Conservation (phyloP, 2,329 filamentous ascomycete species). For the Fusarium sp. region DNA sequence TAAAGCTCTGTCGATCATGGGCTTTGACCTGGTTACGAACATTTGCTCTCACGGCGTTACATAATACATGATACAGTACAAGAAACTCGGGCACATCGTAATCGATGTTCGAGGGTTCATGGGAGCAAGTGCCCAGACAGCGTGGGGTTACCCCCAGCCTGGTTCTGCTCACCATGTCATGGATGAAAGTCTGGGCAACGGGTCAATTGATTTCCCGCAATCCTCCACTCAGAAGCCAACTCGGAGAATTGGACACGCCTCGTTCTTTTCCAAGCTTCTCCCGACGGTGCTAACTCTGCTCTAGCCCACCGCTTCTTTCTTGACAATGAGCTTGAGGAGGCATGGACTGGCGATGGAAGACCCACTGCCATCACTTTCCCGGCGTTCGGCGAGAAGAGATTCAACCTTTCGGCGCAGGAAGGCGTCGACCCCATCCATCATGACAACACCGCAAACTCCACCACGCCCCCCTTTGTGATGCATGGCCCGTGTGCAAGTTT, state of each 20-base stretch:
- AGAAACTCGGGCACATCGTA: not conserved
- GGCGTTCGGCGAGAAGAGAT: constrained; percentile 1
- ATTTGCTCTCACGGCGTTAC: not conserved
- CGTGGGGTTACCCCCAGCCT: not conserved
- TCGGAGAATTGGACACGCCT: not conserved
- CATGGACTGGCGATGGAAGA: constrained; percentile 1
- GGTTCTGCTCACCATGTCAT: constrained; percentile 21
- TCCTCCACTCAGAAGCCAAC: constrained; percentile 3
- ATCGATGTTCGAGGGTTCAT: not conserved
- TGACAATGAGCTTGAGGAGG: constrained; percentile 8
- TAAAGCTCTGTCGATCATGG: not conserved
- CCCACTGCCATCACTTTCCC: constrained; percentile 11
- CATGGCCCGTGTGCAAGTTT: constrained; percentile 27
- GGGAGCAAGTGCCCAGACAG: not conserved
- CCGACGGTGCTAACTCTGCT: not conserved
- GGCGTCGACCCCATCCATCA: constrained; percentile 24
- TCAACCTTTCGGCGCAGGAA: constrained; percentile 27
- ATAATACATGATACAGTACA: not conserved
- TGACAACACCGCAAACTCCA: constrained; percentile 21
- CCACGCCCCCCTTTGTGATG: constrained; percentile 19
- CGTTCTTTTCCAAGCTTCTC: not conserved
- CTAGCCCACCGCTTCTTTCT: constrained; percentile 4
- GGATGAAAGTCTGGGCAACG: constrained; percentile 1
- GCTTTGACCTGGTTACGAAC: not conserved
- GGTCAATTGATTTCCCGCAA: constrained; percentile 6